These are phyloP conservation scores for Cyclostephanos tholiformis DNA, from an alignment of 108 stramenopile genomes.

Conservation along the genomic window DNA sequence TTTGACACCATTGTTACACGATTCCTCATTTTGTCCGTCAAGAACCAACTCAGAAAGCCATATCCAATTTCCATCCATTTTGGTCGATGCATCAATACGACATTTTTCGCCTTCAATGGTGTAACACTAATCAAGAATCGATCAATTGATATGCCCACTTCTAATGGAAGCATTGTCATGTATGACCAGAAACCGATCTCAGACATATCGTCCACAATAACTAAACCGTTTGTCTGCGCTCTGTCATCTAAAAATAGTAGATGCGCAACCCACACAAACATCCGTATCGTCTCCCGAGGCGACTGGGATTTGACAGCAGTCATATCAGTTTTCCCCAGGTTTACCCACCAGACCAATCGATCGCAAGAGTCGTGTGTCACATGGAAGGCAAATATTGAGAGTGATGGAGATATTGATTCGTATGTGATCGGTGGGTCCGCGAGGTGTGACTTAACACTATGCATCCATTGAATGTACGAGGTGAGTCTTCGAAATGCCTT, in stretches of 20 bases:
- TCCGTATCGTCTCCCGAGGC: slow-evolving; percentile 44
- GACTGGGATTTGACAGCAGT: slow-evolving; percentile 43
- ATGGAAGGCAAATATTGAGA: slow-evolving; percentile 52
- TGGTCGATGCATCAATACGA: slow-evolving; percentile 50
- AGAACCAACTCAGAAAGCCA: slow-evolving; percentile 47
- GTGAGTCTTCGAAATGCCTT: slow-evolving; percentile 71
- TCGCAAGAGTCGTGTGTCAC: slow-evolving; percentile 49
- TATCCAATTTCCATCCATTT: slow-evolving; percentile 50
- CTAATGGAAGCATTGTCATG: slow-evolving; percentile 63
- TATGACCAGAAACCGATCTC: slow-evolving; percentile 53
- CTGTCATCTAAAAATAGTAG: slow-evolving; percentile 56
- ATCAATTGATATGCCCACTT: slow-evolving; percentile 60
- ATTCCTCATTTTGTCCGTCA: slow-evolving; percentile 51
- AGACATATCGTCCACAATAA: slow-evolving; percentile 55
- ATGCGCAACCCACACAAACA: slow-evolving; percentile 65
- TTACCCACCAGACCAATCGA: slow-evolving; percentile 66
- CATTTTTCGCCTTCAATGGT: slow-evolving; percentile 62
- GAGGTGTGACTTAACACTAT: slow-evolving; percentile 55
- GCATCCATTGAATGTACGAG: slow-evolving; percentile 68
- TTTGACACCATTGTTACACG: slow-evolving; percentile 51
- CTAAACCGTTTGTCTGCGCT: slow-evolving; percentile 58
- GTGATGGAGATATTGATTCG: slow-evolving; percentile 42
- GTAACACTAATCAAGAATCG: slow-evolving; percentile 65
- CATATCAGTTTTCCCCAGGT: slow-evolving; percentile 55
- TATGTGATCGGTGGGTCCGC: slow-evolving; percentile 51